Evolutionary conservation across 257 asterid genomes (phyloP), one percentile per base, ranked within the genome.

Genomic region (Eucommia ulmoides): DNA sequence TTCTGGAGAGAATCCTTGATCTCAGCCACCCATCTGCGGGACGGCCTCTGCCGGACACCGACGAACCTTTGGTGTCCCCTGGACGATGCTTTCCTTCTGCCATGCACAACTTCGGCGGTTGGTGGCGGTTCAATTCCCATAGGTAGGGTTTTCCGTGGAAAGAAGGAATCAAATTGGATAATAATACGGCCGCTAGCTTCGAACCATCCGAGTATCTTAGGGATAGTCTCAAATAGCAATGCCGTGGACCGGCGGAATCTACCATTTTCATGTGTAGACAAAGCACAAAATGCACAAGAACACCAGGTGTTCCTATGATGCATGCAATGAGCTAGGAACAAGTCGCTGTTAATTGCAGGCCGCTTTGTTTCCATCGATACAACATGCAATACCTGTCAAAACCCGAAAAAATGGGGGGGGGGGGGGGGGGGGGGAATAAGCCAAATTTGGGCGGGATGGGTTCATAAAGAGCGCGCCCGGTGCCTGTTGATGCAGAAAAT

Each of bases 51-150:
- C 5, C 44, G 44, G n/a, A 35, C 44, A 35, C 44, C 44, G n/a
- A 35, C 44, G 15, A 35, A 35, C 44, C 44, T 35, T 10, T 35
- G 44, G 44, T 35, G 44, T 35, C 44, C 44, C 44, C 44, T 35
- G 44, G 44, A 35, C 44, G 44, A 35, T 35, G 44, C 44, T 18
- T 35, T 35, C 44, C 15, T 35, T 35, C 44, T 35, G 44, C 15
- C 15, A 0, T 18, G 5, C 11, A 35, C 44, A 2, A 15, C 44
- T 35, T 35, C n/a, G 44, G n/a, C 44, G 11, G 44, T 2, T 35
- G 44, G 44, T 35, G 1, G 11, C 16, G 44, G 44, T 18, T 18
- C 44, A 15, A 35, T 35, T 3, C 16, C n/a, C 3, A 10, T 35
- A 35, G 11, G 11, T 35, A 0, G n/a, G 7, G 38, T 14, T 29